Evolutionary conservation across 2,329 filamentous ascomycete species (phyloP).

Genomic region (Ustulina deusta): DNA sequence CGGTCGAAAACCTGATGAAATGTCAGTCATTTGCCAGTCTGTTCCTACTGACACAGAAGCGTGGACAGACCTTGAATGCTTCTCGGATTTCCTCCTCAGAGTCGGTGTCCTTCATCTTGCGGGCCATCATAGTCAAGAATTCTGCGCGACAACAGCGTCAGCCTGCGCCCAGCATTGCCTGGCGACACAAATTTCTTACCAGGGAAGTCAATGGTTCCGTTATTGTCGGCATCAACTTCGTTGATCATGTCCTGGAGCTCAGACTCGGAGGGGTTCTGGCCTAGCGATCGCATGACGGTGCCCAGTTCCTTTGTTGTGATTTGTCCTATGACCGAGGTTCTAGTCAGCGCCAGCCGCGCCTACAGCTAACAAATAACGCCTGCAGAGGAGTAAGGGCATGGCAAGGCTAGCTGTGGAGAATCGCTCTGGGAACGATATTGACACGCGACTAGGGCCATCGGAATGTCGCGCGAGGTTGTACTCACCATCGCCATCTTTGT

Average conservation of each 20-base stretch:
- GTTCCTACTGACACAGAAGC: constrained; percentile 5
- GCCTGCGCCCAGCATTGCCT: constrained; percentile 34
- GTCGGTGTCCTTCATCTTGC: constrained; percentile 95
- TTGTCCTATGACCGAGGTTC: constrained; percentile 69
- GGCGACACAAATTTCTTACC: constrained; percentile 64
- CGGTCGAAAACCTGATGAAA: constrained; percentile 77
- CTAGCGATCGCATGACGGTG: constrained; percentile 90
- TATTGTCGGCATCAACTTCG: constrained; percentile 92
- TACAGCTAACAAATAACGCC: neutral
- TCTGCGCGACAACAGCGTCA: constrained; percentile 63
- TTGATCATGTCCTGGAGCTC: constrained; percentile 96
- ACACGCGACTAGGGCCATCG: constrained; percentile 8
- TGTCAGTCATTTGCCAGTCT: constrained; percentile 38
- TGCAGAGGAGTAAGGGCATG: constrained; percentile 1
- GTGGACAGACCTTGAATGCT: constrained; percentile 78
- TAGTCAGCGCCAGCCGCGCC: constrained; percentile 35
- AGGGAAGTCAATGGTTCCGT: constrained; percentile 91
- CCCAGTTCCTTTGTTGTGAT: constrained; percentile 93
- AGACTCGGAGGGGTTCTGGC: constrained; percentile 90
- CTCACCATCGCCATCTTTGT: constrained; percentile 93
- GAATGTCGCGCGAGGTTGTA: constrained; percentile 25
- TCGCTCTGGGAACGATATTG: constrained; percentile 4
- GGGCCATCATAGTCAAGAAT: constrained; percentile 93
- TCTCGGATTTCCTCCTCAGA: constrained; percentile 92
- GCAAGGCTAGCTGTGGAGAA: neutral